Percentiles rank a stretch among this genome's conserved stretches.
phyloP scores from a whole-genome alignment of 2,329 filamentous ascomycete genomes.

The Cryphonectria parasitica region DNA sequence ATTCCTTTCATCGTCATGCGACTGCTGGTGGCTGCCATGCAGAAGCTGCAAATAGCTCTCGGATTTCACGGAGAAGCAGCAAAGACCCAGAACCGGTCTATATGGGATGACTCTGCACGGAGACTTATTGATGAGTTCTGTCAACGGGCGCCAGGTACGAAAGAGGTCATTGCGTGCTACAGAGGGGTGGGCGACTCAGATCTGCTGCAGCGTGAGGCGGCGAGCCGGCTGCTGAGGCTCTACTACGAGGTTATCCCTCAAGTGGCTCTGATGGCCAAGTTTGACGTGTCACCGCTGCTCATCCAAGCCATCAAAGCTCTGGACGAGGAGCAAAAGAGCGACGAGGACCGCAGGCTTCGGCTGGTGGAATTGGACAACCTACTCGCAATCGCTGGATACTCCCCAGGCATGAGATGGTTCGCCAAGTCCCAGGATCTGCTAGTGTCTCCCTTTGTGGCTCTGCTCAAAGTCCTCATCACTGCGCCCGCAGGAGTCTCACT shows the following conservation, averaged over 20 bases:
- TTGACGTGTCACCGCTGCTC: conserved; percentile 82
- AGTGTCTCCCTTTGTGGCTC: conserved; percentile 72
- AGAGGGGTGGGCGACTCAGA: conserved; percentile 70
- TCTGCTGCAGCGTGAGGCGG: conserved; percentile 74
- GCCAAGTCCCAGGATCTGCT: conserved; percentile 68
- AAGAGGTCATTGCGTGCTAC: conserved; percentile 77
- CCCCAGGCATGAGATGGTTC: conserved; percentile 90
- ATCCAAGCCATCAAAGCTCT: conserved; percentile 68
- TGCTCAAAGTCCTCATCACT: conserved; percentile 63
- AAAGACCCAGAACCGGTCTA: conserved; percentile 38
- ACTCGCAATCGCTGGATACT: conserved; percentile 77
- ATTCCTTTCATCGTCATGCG: conserved; percentile 84
- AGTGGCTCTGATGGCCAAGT: conserved; percentile 78
- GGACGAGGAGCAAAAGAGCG: conserved; percentile 47
- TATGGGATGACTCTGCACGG: conserved; percentile 72
- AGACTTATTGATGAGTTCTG: conserved; percentile 76
- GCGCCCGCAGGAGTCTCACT: conserved; percentile 53
- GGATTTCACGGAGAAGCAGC: conserved; percentile 60
- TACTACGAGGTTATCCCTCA: conserved; percentile 85
- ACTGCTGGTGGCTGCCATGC: conserved; percentile 75
- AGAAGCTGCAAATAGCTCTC: conserved; percentile 72
- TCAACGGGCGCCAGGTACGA: conserved; percentile 78
- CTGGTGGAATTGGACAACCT: conserved; percentile 80
- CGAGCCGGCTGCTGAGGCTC: conserved; percentile 77
- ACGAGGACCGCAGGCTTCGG: conserved; percentile 56